phyloP scores from a whole-genome alignment of 2,329 filamentous ascomycete species.

The Fusarium hainanense region DNA sequence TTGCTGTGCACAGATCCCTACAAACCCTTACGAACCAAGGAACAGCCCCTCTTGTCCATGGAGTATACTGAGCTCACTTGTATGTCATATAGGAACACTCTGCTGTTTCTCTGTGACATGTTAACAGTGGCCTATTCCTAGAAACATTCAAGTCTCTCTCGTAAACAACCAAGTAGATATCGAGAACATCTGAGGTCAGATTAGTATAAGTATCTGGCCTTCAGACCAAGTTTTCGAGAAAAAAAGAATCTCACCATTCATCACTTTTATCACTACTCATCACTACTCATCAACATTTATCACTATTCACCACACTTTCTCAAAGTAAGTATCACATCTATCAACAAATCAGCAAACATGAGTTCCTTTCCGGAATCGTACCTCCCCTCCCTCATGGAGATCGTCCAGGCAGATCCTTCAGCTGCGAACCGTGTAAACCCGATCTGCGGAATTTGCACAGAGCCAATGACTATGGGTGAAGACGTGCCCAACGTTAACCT shows the following conservation, averaged over 20 bases:
- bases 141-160: neutral
- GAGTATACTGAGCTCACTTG: neutral
- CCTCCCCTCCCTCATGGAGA: neutral
- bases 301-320: neutral
- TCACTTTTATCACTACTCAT: no score
- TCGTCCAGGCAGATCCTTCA: neutral
- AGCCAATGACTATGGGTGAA: neutral
- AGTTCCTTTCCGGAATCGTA: neutral
- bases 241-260: neutral
- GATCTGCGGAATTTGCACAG: slow-evolving; percentile 7
- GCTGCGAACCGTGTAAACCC: neutral
- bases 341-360: neutral
- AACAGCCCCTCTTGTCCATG: neutral
- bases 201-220: neutral
- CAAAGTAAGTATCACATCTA: neutral
- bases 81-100: neutral
- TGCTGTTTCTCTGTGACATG: neutral
- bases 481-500: neutral
- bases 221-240: neutral
- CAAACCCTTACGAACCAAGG: neutral
- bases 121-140: neutral
- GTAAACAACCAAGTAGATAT: neutral
- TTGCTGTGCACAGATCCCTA: neutral
- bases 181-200: neutral
- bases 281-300: no score